Conservation (phyloP, 495 filamentous ascomycete species). For the Aspergillus conjunctus region DNA sequence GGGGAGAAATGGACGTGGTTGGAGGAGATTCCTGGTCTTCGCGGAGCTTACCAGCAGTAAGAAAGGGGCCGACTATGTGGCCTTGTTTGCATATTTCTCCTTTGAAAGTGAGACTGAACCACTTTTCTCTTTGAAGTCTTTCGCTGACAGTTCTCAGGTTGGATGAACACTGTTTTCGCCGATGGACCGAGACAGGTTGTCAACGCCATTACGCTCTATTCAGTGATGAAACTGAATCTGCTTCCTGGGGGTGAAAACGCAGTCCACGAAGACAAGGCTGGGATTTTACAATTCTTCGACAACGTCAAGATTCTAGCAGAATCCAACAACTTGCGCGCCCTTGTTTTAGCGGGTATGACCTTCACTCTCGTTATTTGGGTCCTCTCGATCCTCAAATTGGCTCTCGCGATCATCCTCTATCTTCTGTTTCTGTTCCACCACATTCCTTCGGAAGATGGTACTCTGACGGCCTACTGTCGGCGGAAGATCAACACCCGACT, state of each 20-base stretch:
- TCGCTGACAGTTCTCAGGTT: conserved; percentile 56
- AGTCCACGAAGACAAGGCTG: conserved; percentile 45
- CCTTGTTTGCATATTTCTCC: conserved; percentile 90
- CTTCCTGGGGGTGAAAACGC: conserved; percentile 60
- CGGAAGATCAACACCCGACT: conserved; percentile 84
- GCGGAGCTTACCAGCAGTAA: conserved; percentile 88
- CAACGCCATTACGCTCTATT: conserved; percentile 85
- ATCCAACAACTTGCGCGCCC: conserved; percentile 71
- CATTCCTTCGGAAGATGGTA: conserved; percentile 77
- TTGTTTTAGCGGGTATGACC: conserved; percentile 84
- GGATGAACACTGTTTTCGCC: conserved; percentile 84
- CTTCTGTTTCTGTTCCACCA: conserved; percentile 87
- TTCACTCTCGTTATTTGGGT: conserved; percentile 92
- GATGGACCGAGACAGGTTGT: conserved; percentile 88
- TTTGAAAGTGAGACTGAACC: conserved; percentile 70
- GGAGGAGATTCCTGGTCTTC: conserved; percentile 88
- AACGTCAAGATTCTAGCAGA: conserved; percentile 73
- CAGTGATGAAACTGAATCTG: conserved; percentile 71
- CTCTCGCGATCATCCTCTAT: conserved; percentile 74
- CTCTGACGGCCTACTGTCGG: conserved; percentile 79
- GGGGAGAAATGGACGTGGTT: conserved; percentile 66
- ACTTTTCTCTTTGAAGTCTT: neutral
- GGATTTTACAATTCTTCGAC: conserved; percentile 66
- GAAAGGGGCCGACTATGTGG: conserved; percentile 87
- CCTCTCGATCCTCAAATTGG: conserved; percentile 72